Conservation (phyloP, 2,329 filamentous ascomycete genomes). For the Fusarium stilboides region DNA sequence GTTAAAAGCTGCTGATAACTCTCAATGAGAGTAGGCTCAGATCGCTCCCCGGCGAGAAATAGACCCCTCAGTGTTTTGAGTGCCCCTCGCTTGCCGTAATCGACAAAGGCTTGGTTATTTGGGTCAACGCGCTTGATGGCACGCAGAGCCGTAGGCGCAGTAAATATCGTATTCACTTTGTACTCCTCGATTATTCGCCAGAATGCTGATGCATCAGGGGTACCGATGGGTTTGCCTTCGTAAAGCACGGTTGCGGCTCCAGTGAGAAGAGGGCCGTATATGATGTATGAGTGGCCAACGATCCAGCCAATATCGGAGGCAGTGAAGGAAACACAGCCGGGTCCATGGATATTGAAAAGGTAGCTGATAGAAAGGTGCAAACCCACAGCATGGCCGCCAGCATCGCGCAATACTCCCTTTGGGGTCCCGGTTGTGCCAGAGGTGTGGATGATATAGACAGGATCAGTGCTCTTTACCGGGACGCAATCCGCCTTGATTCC, state of each 20-base stretch:
- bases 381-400: constrained; percentile 89
- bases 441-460: constrained; percentile 93
- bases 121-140: constrained; percentile 91
- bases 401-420: constrained; percentile 87
- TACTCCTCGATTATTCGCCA: constrained; percentile 91
- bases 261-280: constrained; percentile 88
- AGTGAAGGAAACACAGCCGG: constrained; percentile 81
- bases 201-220: constrained; percentile 87
- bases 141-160: constrained; percentile 87
- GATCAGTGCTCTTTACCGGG: constrained; percentile 82
- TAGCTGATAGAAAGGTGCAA: constrained; percentile 86
- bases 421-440: constrained; percentile 86
- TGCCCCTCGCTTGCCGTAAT: constrained; percentile 76
- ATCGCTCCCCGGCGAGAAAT: constrained; percentile 91
- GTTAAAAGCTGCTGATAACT: constrained; percentile 83
- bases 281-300: constrained; percentile 79
- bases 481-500: constrained; percentile 81
- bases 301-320: constrained; percentile 93
- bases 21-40: constrained; percentile 86
- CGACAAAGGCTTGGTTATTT: constrained; percentile 75
- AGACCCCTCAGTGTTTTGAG: constrained; percentile 80
- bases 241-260: constrained; percentile 91
- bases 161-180: constrained; percentile 87
- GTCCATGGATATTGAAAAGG: constrained; percentile 85
- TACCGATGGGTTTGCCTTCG: constrained; percentile 94